A percentile compares a stretch with the other conserved stretches of the same genome.
These are phyloP conservation scores for Arabidopsis suecica DNA, from an alignment of 345 rosid species.

Conservation along the genomic window DNA sequence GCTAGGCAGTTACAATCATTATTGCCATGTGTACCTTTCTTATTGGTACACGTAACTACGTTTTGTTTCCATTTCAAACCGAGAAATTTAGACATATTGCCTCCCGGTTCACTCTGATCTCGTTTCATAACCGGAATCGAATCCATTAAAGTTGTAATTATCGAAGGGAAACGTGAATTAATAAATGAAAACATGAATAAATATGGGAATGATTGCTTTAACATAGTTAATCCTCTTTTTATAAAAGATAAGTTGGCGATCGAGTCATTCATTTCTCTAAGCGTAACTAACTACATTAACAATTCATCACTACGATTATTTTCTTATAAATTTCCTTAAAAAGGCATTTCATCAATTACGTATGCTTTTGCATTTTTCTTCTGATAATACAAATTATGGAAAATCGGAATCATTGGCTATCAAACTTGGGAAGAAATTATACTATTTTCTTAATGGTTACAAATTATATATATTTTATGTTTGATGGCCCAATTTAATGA, in stretches of 20 bases:
- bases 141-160: not conserved
- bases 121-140: constrained; percentile 28
- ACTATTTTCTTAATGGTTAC: constrained; percentile 5
- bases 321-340: not conserved
- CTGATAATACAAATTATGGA: constrained; percentile 10
- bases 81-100: constrained; percentile 24
- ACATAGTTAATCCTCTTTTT: constrained; percentile 26
- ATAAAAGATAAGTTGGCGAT: constrained; percentile 40
- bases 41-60: constrained; percentile 13
- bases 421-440: too few species aligned
- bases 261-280: constrained; percentile 40
- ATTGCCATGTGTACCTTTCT: constrained; percentile 36
- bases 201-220: constrained; percentile 16
- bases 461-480: not conserved
- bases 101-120: constrained; percentile 29
- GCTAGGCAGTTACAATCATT: constrained; percentile 57
- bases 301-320: not conserved
- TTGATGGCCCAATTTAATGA: too few species aligned
- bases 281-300: constrained; percentile 9
- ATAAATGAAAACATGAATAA: constrained; percentile 1
- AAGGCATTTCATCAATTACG: constrained; percentile 7
- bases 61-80: not conserved
- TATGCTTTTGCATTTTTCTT: constrained; percentile 20
- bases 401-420: constrained; percentile 44
- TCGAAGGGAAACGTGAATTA: constrained; percentile 3